A percentile compares a stretch with the other conserved stretches of the same genome.
phyloP scores from a whole-genome alignment of 2,329 filamentous ascomycete genomes.

The Botryotinia calthae region DNA sequence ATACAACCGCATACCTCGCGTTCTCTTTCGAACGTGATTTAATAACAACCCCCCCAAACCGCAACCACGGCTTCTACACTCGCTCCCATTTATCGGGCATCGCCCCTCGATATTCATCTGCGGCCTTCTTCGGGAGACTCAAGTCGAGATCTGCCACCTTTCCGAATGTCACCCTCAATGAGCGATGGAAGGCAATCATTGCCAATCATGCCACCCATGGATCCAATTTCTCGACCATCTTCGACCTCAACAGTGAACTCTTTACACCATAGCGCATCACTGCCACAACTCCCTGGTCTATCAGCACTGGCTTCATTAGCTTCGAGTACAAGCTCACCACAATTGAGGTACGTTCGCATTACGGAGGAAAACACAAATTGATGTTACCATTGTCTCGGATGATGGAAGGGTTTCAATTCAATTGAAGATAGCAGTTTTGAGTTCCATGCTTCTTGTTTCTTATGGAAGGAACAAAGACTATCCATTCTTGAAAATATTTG shows the following conservation, averaged over 20 bases:
- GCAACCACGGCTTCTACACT: conserved; percentile 56
- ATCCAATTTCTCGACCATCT: conserved; percentile 52
- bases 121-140: conserved; percentile 49
- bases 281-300: conserved; percentile 51
- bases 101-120: conserved; percentile 51
- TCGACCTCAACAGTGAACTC: conserved; percentile 51
- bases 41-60: conserved; percentile 36
- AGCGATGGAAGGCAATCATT: conserved; percentile 49
- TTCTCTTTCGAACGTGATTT: conserved; percentile 34
- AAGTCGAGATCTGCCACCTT: conserved; percentile 46
- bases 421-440: neutral
- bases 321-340: conserved; percentile 48
- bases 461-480: neutral
- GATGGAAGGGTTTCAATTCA: neutral
- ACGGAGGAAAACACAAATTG: conserved; percentile 6
- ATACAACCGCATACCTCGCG: conserved; percentile 28
- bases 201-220: conserved; percentile 43
- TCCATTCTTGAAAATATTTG: neutral
- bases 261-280: conserved; percentile 43
- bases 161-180: conserved; percentile 45
- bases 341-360: conserved; percentile 47
- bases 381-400: conserved; percentile 2
- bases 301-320: conserved; percentile 58
- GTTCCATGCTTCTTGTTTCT: neutral
- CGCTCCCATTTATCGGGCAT: conserved; percentile 54